These are phyloP conservation scores for Tubosaeta sp. DNA, from an alignment of 768 basidiomycete genomes.

Conservation along the genomic window DNA sequence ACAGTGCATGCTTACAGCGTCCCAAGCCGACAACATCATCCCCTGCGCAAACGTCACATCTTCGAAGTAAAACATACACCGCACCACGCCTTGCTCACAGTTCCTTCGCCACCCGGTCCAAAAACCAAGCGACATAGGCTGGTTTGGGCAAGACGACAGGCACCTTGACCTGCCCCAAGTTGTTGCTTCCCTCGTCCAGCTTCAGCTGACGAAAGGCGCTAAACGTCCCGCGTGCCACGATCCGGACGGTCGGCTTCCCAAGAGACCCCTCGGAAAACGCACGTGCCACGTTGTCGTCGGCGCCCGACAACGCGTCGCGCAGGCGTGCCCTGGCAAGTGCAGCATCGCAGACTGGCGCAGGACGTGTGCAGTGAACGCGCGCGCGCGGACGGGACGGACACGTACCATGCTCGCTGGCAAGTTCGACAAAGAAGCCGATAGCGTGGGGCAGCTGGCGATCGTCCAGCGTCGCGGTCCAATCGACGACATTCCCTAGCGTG, in stretches of 20 bases:
- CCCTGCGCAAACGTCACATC: too few species aligned
- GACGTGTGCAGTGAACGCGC: neutral
- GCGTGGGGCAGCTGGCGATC: conserved; percentile 3
- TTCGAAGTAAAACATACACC: too few species aligned
- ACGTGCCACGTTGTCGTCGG: too few species aligned
- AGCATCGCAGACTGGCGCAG: neutral
- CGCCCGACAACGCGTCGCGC: too few species aligned
- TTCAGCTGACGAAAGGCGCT: conserved; percentile 18
- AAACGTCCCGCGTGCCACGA: conserved; percentile 21
- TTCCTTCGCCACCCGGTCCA: too few species aligned
- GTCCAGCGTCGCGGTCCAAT: conserved; percentile 15
- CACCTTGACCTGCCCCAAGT: conserved; percentile 17
- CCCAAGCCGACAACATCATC: too few species aligned
- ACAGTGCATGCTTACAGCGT: too few species aligned
- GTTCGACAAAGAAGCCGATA: conserved; percentile 15
- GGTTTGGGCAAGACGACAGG: conserved; percentile 16
- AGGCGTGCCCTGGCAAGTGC: too few species aligned
- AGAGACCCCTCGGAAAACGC: neutral
- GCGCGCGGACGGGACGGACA: neutral
- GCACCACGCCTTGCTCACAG: too few species aligned
- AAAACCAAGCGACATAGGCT: too few species aligned
- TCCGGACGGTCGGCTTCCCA: conserved; percentile 17
- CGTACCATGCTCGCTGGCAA: conserved; percentile 2
- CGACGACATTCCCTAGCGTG: neutral
- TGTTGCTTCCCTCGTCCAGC: conserved; percentile 5